Evolutionary conservation across 306 rosid species (phyloP), one percentile per base, ranked within the genome.

Genomic region (Cicer arietinum): DNA sequence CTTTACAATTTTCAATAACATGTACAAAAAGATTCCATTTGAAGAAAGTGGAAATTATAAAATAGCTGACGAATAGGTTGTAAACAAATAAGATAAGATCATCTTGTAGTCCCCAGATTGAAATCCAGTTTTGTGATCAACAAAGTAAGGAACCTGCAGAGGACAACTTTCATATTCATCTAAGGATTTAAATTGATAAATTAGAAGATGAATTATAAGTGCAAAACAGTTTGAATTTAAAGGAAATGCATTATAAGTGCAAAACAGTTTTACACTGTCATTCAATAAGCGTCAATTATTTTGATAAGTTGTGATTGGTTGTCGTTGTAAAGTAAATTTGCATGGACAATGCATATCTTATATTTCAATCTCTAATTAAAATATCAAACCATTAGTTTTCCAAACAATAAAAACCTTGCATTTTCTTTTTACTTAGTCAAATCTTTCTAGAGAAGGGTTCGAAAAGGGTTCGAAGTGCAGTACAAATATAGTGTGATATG

Each of bases 61-160:
- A 61, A 67, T 41, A 39, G 85, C 81, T 45, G 80, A 57, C 45
- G 98, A 84, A 77, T 89, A 89, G 48, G 95, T 87, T 80, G 88
- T 79, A 68, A 91, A 91, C 85, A 93, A 81, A 80, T 91, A 83
- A 11, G 89, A 73, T 69, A 93, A 81, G 75, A 91, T 93, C 77
- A 71, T 82, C 88, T 80, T 81, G 84, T 82, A 88, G 84, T 87
- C 90, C 35, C 94, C 92, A 25, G 90, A 83, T 43, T 79, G 84
- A 79, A 84, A 82, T 77, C 91, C 92, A 47, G 94, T 88, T 77
- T 79, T 91, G 68, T 87, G 92, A 83, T 93, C 98, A 57, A 93
- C 75, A 52, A 93, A 73, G 83, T 81, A 89, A 22, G 94, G 98
- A 46, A 91, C 97, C 98, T 93, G 88, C 52, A 71, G 69, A 57